phyloP scores from a whole-genome alignment of 345 rosid species.

The Hibiscus tridactylites region DNA sequence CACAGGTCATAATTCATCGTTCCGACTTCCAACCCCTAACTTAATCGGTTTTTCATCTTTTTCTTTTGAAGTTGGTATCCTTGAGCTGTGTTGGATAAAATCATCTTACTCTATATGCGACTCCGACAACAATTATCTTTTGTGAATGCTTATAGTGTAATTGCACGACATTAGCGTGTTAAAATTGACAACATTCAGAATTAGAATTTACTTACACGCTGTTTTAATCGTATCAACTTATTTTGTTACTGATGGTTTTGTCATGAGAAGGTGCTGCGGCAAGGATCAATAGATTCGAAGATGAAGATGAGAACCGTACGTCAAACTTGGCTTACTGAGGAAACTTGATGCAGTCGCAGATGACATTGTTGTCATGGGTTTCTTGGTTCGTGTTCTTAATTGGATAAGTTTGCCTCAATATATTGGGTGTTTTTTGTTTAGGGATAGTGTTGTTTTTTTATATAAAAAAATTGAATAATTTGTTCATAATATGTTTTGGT shows the following conservation, averaged over 20 bases:
- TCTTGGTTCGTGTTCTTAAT: constrained; percentile 3
- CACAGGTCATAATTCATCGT: neutral
- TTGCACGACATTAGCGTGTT: neutral
- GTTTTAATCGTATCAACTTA: neutral
- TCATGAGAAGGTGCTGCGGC: constrained; percentile 34
- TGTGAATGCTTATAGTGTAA: neutral
- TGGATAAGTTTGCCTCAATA: neutral
- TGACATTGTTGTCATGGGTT: neutral
- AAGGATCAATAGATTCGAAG: constrained; percentile 14
- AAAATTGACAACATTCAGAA: neutral
- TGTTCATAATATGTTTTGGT: neutral
- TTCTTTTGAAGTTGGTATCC: neutral
- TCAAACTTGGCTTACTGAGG: constrained; percentile 1
- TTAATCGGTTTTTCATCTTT: neutral
- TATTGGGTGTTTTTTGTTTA: neutral
- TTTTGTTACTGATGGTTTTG: neutral
- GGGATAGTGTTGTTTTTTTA: neutral
- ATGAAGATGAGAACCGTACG: neutral
- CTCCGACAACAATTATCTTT: neutral
- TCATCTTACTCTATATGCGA: neutral
- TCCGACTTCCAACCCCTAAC: neutral
- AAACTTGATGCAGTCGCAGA: neutral
- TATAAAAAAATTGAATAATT: neutral
- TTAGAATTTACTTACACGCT: neutral
- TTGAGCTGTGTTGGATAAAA: too few relatives aligned